Percentiles rank a stretch among this genome's conserved stretches.
These are phyloP conservation scores for Amanita inopinata DNA, from an alignment of 768 basidiomycete species.

Conservation along the genomic window DNA sequence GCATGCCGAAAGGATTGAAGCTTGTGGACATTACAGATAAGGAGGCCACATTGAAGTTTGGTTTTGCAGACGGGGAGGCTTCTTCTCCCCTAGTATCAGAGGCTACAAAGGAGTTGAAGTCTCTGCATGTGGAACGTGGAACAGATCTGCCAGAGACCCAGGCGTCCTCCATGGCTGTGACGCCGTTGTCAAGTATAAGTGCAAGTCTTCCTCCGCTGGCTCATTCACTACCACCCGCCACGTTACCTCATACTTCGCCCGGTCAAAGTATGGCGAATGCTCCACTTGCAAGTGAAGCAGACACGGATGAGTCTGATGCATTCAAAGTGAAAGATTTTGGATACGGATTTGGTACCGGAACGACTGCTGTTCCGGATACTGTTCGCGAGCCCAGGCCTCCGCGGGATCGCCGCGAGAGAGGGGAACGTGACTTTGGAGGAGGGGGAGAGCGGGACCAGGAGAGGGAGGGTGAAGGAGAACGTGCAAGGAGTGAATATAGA, in stretches of 20 bases:
- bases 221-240: neutral
- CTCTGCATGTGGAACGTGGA: neutral
- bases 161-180: slow-evolving; percentile 5
- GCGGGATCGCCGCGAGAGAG: slow-evolving; percentile 11
- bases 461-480: slow-evolving; percentile 24
- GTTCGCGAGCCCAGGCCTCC: slow-evolving; percentile 9
- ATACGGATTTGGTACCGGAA: slow-evolving; percentile 45
- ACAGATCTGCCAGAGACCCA: slow-evolving; percentile 1
- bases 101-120: neutral
- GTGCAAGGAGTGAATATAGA: slow-evolving; percentile 13
- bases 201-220: slow-evolving; percentile 5
- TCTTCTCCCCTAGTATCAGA: neutral
- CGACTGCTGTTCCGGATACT: neutral
- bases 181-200: slow-evolving; percentile 8
- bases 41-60: slow-evolving; percentile 46
- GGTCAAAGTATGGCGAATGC: neutral
- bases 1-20: slow-evolving; percentile 11
- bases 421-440: slow-evolving; percentile 8
- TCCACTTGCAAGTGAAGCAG: slow-evolving; percentile 1
- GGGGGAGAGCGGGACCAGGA: slow-evolving; percentile 11
- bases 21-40: slow-evolving; percentile 19
- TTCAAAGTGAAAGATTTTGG: slow-evolving; percentile 55
- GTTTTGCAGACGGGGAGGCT: slow-evolving; percentile 21
- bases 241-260: neutral
- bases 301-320: slow-evolving; percentile 21